Evolutionary conservation across 768 basidiomycete genomes (phyloP), one percentile per base, ranked within the genome.

Genomic region (Amyloporia xantha): DNA sequence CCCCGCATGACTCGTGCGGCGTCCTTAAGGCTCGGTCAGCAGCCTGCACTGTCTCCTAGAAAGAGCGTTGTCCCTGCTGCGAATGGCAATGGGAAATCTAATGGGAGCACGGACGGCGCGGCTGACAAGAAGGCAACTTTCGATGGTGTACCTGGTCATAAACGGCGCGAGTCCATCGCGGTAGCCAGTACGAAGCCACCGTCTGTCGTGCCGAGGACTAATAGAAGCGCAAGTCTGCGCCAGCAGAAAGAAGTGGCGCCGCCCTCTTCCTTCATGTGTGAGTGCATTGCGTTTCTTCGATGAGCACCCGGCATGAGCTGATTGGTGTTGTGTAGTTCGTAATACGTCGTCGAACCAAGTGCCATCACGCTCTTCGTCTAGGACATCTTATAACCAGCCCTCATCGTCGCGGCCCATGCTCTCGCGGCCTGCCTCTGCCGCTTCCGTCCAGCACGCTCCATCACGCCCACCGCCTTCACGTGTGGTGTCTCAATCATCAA

Each of bases 71-170:
- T 39, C 7, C 38, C 38, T 19, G 12, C 38, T 7, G 38, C 38
- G 12, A 21, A 39, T 19, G n/a, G n/a, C n/a, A n/a, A n/a, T n/a
- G 13, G 19, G 40, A 26, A 19, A 48, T 45, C n/a, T 41, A 50
- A 11, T 53, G 61, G 39, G 56, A 62, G 28, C 38, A 50, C n/a
- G 58, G 49, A 33, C 25, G 36, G 20, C 24, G 50, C 65, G 23
- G 57, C 43, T n/a, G 30, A 46, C 5, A 65, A 60, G 35, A 75
- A 73, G 63, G 63, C 64, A 25, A 78, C 74, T 0, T 92, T 91
- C 57, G 84, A 85, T 0, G 87, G 87, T 27, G 82, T 91, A 2
- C 89, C 90, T 4, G 89, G 89, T 0, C 89, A 92, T 59, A 91
- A 91, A 66, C 73, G 89, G 47, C 69, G 84, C 23, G 86, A 88